Evolutionary conservation across 352 stramenopile genomes (phyloP), one percentile per base, ranked within the genome.

Genomic region (Bremia lactucae): DNA sequence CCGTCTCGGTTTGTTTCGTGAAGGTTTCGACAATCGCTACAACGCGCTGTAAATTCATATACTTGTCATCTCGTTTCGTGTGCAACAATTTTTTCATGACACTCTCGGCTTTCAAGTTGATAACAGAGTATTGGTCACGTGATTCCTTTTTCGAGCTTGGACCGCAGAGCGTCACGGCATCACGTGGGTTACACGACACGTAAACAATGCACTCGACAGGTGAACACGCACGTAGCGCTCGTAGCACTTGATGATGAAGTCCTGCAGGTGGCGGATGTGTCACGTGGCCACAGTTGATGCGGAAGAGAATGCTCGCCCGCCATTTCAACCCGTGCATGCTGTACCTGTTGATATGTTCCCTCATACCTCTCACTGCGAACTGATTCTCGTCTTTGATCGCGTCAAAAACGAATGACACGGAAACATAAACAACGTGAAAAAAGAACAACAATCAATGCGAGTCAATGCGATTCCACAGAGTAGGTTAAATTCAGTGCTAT

Each of bases 311-410:
- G 90, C 90, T 2, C 36, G 54, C 26, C 55, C 78, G 16, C 72
- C 95, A 1, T 99, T 98, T 60, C 64, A 80, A 34, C 82, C 87
- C 11, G 87, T 96, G 22, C 73, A 89, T 45, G 87, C 90, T 6
- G 87, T 93, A 29, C 95, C 95, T 1, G 95, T 99, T 23, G 96
- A 99, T 66, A 97, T 99, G 88, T 99, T 99, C 63, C 96, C 96
- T 1, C 86, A 97, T 55, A 99, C 95, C 11, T 72, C 76, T 21
- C 96, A 99, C 73, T 98, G 90, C 61, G 96, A 99, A 69, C 95
- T 99, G 77, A 92, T 98, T 29, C 96, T 98, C 56, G 87, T 97
- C 6, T 98, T 99, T 57, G 95, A 98, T 47, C 81, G 86, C 23
- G 65, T 74, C 31, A 67, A 72, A n/a, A 43, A 29, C 42, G n/a